Evolutionary conservation across 768 basidiomycete genomes (phyloP).

Genomic region (Lactifluus rugatus): DNA sequence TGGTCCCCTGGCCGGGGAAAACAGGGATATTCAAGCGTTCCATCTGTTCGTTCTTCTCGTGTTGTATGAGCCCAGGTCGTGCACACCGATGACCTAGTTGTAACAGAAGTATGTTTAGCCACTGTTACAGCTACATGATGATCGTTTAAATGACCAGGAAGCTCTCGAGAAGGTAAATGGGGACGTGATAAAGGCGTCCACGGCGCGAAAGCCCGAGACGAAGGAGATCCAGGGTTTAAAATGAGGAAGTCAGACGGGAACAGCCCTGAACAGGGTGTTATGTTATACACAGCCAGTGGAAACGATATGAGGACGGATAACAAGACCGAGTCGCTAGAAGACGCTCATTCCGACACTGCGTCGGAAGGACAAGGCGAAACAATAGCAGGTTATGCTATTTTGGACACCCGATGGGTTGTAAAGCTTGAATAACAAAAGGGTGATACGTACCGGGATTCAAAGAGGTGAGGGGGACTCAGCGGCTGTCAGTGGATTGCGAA

Average conservation of each 20-base stretch:
- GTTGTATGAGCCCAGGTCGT: not conserved
- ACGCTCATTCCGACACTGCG: not conserved
- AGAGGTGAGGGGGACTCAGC: not conserved
- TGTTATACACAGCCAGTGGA: not conserved
- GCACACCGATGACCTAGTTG: not conserved
- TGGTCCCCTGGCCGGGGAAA: constrained; percentile 49
- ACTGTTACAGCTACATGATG: not conserved
- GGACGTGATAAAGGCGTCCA: not conserved
- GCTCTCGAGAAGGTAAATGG: not conserved
- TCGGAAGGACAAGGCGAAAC: too few species aligned
- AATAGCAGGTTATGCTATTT: not conserved
- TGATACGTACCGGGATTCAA: not conserved
- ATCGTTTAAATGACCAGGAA: not conserved
- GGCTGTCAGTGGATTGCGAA: not conserved
- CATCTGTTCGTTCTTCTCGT: not conserved
- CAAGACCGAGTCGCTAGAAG: too few species aligned
- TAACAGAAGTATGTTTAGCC: not conserved
- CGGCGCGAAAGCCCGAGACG: too few species aligned
- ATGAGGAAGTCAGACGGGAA: not conserved
- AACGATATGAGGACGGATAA: not conserved
- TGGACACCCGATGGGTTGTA: not conserved
- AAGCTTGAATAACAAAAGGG: not conserved
- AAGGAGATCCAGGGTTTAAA: not conserved
- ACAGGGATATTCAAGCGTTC: constrained; percentile 32
- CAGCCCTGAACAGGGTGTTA: not conserved